phyloP scores from a whole-genome alignment of 768 basidiomycete species.

The Leccinellum rugosiceps region DNA sequence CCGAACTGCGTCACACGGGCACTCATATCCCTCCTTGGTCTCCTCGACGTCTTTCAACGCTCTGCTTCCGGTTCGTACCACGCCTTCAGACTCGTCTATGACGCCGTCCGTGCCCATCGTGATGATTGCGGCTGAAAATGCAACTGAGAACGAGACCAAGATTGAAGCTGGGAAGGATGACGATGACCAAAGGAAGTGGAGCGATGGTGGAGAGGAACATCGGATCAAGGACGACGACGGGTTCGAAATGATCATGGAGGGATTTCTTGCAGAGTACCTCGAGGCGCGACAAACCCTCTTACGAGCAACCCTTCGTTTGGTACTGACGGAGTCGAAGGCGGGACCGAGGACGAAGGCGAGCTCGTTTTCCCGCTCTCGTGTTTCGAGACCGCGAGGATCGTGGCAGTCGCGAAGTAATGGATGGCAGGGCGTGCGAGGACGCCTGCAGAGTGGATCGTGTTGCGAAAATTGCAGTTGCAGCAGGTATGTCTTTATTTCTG shows the following conservation, averaged over 20 bases:
- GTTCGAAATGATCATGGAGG: conserved; percentile 35
- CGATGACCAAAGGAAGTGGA: too few species aligned
- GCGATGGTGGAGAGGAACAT: not conserved
- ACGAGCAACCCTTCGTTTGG: conserved; percentile 8
- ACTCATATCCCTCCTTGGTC: conserved; percentile 13
- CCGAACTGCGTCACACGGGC: conserved; percentile 14
- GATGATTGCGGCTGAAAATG: not conserved
- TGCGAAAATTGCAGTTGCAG: conserved; percentile 46
- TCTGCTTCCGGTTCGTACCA: not conserved
- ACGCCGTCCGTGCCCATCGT: too few species aligned
- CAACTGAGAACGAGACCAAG: not conserved
- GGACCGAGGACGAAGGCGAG: conserved; percentile 18
- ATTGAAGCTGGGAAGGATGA: too few species aligned
- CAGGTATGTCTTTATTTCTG: conserved; percentile 20
- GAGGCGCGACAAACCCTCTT: conserved; percentile 26
- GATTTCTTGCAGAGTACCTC: conserved; percentile 34
- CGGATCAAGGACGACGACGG: conserved; percentile 10
- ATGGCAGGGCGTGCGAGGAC: conserved; percentile 16
- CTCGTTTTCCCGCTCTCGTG: conserved; percentile 40
- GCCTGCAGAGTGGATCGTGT: conserved; percentile 32
- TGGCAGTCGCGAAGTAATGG: conserved; percentile 21
- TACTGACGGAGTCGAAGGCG: not conserved
- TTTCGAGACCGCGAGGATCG: conserved; percentile 38
- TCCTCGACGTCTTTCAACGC: conserved; percentile 21
- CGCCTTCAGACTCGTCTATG: not conserved